Evolutionary conservation across 73 alveolate species (phyloP).

Genomic region (Durusdinium trenchii): DNA sequence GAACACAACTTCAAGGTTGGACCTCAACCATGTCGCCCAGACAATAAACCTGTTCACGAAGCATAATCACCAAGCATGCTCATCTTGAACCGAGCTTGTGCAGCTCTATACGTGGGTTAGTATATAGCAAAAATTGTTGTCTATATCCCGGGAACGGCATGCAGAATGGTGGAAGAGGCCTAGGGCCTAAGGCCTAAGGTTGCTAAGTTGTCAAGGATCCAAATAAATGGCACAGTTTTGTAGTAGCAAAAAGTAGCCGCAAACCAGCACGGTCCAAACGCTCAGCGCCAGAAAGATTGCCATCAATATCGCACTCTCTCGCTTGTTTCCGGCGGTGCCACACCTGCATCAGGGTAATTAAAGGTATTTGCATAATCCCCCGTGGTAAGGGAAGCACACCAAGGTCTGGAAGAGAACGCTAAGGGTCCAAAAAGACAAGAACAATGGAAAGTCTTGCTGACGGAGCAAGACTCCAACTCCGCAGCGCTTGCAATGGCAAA

Average conservation of each 20-base stretch:
- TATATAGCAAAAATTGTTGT: not conserved
- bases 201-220: not conserved
- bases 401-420: not conserved
- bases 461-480: not conserved
- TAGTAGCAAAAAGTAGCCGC: slow-evolving; percentile 35
- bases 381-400: not conserved
- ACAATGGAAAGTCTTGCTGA: no score
- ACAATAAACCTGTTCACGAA: no score
- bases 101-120: no score
- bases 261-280: slow-evolving; percentile 61
- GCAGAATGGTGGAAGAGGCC: not conserved
- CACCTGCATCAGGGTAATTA: not conserved
- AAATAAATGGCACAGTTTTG: slow-evolving; percentile 46
- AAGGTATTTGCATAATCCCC: not conserved
- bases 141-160: not conserved
- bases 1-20: no score
- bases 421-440: no score
- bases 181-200: not conserved
- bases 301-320: slow-evolving; percentile 44
- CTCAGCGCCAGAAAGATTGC: slow-evolving; percentile 9
- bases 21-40: no score
- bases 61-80: no score
- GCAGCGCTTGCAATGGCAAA: not conserved
- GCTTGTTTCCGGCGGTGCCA: slow-evolving; percentile 61
- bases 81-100: no score